These are phyloP conservation scores for Ziziphus jujuba DNA, from an alignment of 306 rosid species.

Conservation along the genomic window DNA sequence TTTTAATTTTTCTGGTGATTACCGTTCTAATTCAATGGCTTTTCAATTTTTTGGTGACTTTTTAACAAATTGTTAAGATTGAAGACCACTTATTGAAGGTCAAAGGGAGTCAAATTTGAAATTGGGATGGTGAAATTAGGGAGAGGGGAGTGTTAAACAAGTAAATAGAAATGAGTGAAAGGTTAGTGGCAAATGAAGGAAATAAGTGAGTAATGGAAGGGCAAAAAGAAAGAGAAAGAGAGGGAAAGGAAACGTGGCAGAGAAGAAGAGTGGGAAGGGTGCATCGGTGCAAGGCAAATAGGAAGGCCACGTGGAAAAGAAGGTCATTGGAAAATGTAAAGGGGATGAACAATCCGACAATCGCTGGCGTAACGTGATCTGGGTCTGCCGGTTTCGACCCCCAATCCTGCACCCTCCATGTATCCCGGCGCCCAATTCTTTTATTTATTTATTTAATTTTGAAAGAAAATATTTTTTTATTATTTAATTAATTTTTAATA, in stretches of 20 bases:
- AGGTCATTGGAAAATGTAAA: constrained; percentile 13
- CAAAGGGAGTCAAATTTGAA: no score
- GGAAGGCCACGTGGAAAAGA: constrained; percentile 44
- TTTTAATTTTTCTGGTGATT: no score
- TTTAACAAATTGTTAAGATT: no score
- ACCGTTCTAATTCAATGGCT: no score
- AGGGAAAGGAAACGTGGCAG: constrained; percentile 35
- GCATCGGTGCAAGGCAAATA: constrained; percentile 36
- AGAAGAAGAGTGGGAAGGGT: constrained; percentile 7
- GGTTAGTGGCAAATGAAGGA: constrained; percentile 2
- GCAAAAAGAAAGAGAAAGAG: neutral
- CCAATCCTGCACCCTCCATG: constrained; percentile 22
- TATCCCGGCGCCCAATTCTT: constrained; percentile 14
- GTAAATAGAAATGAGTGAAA: neutral
- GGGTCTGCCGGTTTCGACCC: constrained; percentile 28
- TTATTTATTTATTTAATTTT: no score
- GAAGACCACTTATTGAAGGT: no score
- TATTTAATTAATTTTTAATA: no score
- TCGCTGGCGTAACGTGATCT: constrained; percentile 17
- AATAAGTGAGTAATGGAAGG: neutral
- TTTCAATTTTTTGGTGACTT: no score
- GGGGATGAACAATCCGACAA: constrained; percentile 37
- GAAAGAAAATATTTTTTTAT: no score
- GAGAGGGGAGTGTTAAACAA: neutral
- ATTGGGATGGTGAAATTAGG: no score